A percentile compares a stretch with the other conserved stretches of the same genome.
phyloP scores from a whole-genome alignment of 2,329 filamentous ascomycete genomes.

The Diaporthe longicolla region DNA sequence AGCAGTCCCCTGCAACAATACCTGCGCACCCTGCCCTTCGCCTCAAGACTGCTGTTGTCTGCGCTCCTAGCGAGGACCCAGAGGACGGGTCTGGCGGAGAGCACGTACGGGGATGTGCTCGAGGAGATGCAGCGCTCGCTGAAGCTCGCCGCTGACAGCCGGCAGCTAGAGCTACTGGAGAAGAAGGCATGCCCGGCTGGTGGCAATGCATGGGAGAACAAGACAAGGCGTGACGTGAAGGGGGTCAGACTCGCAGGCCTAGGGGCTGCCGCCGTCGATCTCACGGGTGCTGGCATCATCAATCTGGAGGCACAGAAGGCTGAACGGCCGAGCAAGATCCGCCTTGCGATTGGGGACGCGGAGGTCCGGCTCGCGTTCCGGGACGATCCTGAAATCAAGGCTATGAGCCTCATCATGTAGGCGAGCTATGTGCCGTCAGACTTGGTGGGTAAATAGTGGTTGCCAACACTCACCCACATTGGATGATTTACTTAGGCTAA shows the following conservation, averaged over 20 bases:
- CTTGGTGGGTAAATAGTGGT: background rate
- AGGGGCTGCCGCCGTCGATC: constrained; percentile 79
- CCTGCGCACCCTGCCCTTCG: constrained; percentile 84
- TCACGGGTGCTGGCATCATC: constrained; percentile 90
- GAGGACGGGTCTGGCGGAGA: constrained; percentile 88
- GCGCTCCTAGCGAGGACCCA: constrained; percentile 84
- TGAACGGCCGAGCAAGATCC: constrained; percentile 88
- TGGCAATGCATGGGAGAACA: constrained; percentile 36
- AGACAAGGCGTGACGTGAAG: constrained; percentile 35
- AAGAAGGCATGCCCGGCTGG: constrained; percentile 38
- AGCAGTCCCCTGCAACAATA: constrained; percentile 93
- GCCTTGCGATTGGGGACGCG: constrained; percentile 89
- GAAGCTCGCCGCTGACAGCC: constrained; percentile 70
- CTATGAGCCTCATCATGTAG: constrained; percentile 68
- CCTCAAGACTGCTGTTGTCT: constrained; percentile 87
- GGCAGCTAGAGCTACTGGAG: constrained; percentile 72
- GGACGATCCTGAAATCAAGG: constrained; percentile 89
- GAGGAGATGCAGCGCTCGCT: constrained; percentile 85
- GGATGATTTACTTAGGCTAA: background rate
- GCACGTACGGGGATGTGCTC: constrained; percentile 88
- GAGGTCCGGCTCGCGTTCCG: constrained; percentile 90
- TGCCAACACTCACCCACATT: background rate
- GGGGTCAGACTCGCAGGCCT: constrained; percentile 50
- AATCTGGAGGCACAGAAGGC: constrained; percentile 85
- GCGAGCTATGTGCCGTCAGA: constrained; percentile 16